Percentiles rank a stretch among this genome's conserved stretches.
Conservation (phyloP, 441 rosid species). For the Arabidopsis lyrata region DNA sequence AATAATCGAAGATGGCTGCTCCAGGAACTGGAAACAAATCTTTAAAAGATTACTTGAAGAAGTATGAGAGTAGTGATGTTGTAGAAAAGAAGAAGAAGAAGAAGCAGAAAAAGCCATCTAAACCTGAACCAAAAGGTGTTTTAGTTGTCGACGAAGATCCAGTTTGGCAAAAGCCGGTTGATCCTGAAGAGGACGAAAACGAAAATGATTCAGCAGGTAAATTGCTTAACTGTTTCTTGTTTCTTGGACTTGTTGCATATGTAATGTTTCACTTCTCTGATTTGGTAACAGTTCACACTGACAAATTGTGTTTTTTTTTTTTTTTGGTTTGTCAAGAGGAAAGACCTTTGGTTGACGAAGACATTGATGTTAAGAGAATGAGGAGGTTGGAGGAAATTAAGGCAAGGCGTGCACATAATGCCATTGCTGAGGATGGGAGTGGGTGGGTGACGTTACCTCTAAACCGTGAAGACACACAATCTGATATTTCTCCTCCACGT, state of each 20-base stretch:
- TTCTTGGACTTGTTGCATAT: not conserved
- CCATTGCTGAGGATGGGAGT: slow-evolving; percentile 92
- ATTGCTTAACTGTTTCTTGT: slow-evolving; percentile 7
- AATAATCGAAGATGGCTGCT: slow-evolving; percentile 47
- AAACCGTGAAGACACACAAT: slow-evolving; percentile 28
- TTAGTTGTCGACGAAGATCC: slow-evolving; percentile 89
- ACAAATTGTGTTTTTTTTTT: not conserved
- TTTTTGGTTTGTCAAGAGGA: slow-evolving; percentile 54
- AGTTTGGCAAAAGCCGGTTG: slow-evolving; percentile 84
- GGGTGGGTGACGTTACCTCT: slow-evolving; percentile 83
- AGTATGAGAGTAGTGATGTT: slow-evolving; percentile 60
- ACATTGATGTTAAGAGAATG: slow-evolving; percentile 88
- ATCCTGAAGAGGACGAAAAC: slow-evolving; percentile 60
- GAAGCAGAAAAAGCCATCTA: slow-evolving; percentile 60
- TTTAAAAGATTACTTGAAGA: slow-evolving; percentile 77
- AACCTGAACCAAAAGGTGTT: slow-evolving; percentile 57
- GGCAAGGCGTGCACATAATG: slow-evolving; percentile 60
- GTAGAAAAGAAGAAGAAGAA: slow-evolving; percentile 57
- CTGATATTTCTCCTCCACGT: slow-evolving; percentile 73
- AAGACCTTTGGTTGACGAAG: slow-evolving; percentile 79
- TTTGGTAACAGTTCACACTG: slow-evolving; percentile 7
- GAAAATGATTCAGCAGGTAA: slow-evolving; percentile 73
- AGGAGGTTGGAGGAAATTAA: slow-evolving; percentile 78
- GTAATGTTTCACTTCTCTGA: slow-evolving; percentile 1
- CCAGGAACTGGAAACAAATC: slow-evolving; percentile 50